Conservation (phyloP, 164 flowering plant species). For the Santalum album region DNA sequence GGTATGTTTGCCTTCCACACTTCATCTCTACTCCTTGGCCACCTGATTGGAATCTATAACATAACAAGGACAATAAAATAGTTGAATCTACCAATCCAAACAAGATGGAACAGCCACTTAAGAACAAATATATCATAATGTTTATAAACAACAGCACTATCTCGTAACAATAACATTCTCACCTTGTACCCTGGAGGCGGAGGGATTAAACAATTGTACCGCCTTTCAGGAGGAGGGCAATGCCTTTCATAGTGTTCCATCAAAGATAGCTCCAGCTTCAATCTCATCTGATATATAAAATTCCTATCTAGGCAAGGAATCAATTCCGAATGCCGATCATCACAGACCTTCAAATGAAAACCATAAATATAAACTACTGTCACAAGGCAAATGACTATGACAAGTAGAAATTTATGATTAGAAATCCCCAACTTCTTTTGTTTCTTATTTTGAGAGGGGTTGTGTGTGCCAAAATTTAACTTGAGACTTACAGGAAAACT, state of each 20-base stretch:
- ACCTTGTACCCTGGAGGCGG: conserved; percentile 46
- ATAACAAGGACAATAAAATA: too few relatives aligned
- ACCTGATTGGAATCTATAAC: conserved; percentile 35
- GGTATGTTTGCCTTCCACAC: conserved; percentile 47
- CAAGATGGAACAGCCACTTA: neutral
- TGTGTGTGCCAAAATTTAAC: too few relatives aligned
- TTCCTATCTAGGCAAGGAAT: conserved; percentile 7
- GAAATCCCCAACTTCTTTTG: too few relatives aligned
- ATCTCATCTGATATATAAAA: conserved; percentile 1
- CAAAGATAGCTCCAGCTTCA: conserved; percentile 17
- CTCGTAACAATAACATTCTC: conserved; percentile 16
- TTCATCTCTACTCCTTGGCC: conserved; percentile 43
- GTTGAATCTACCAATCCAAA: too few relatives aligned
- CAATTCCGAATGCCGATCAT: conserved; percentile 3
- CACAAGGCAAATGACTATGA: too few relatives aligned
- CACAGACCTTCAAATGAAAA: conserved; percentile 3
- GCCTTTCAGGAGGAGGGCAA: conserved; percentile 36
- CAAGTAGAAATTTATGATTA: too few relatives aligned
- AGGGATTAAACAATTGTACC: conserved; percentile 42
- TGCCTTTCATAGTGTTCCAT: conserved; percentile 52
- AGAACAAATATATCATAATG: too few relatives aligned
- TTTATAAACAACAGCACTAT: too few relatives aligned
- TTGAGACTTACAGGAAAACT: conserved; percentile 29
- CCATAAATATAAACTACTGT: too few relatives aligned
- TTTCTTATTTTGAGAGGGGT: too few relatives aligned